phyloP scores from a whole-genome alignment of 2,329 filamentous ascomycete genomes.

The Fusarium temperatum region DNA sequence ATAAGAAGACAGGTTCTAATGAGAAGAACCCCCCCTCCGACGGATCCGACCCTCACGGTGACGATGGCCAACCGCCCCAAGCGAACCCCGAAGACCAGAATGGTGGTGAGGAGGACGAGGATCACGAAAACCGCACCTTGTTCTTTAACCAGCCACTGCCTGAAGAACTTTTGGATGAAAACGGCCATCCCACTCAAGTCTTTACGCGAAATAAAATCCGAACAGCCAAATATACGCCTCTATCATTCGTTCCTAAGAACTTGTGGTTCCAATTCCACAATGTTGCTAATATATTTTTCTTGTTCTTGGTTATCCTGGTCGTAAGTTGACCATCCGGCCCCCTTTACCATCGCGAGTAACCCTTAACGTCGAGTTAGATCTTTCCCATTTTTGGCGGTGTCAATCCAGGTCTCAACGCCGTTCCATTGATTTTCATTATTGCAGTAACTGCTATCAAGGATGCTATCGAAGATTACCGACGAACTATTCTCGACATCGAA shows the following conservation, averaged over 20 bases:
- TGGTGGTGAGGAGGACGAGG: conserved; percentile 52
- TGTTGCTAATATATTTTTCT: conserved; percentile 97
- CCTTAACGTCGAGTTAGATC: conserved; percentile 66
- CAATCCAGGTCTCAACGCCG: conserved; percentile 89
- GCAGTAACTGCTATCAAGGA: conserved; percentile 91
- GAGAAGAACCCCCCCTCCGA: conserved; percentile 72
- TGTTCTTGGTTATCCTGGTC: conserved; percentile 92
- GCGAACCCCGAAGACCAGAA: conserved; percentile 47
- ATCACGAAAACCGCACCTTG: conserved; percentile 64
- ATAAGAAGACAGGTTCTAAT: conserved; percentile 65
- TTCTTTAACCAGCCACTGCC: conserved; percentile 91
- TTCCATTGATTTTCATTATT: conserved; percentile 93
- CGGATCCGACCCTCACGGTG: conserved; percentile 39
- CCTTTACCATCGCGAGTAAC: conserved; percentile 4
- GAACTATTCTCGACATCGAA: conserved; percentile 90
- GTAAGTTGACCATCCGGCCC: conserved; percentile 65
- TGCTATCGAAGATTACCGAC: conserved; percentile 91
- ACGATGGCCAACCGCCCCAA: conserved; percentile 40
- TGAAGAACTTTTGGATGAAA: conserved; percentile 76
- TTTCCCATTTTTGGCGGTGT: conserved; percentile 94
- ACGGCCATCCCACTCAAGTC: conserved; percentile 74
- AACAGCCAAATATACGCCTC: conserved; percentile 94
- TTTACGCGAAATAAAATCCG: conserved; percentile 96
- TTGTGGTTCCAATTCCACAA: conserved; percentile 98
- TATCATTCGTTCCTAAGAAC: conserved; percentile 97